These are phyloP conservation scores for Ogataea minuta DNA, from an alignment of 805 yeast species.

Conservation along the genomic window DNA sequence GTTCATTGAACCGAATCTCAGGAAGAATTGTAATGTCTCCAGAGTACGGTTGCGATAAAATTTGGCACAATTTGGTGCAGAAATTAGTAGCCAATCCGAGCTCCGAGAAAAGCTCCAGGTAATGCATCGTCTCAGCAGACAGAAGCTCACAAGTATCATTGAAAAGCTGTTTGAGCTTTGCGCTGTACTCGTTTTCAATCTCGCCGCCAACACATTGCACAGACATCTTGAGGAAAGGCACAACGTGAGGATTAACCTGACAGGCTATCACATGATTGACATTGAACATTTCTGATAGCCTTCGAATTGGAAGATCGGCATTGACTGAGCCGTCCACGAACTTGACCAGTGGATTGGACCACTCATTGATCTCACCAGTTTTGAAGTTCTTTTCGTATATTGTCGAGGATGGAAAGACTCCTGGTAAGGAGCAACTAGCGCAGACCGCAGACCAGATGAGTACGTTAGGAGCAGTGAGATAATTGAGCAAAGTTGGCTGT, in stretches of 20 bases:
- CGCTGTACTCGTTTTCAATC: slow-evolving; percentile 57
- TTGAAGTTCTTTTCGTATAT: slow-evolving; percentile 77
- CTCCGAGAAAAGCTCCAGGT: slow-evolving; percentile 68
- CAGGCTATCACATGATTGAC: slow-evolving; percentile 97
- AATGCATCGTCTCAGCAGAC: slow-evolving; percentile 74
- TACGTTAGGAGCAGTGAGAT: slow-evolving; percentile 78
- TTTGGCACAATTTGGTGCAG: slow-evolving; percentile 69
- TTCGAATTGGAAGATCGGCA: slow-evolving; percentile 85
- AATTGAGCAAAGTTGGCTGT: slow-evolving; percentile 79
- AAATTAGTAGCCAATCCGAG: slow-evolving; percentile 72
- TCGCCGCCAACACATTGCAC: slow-evolving; percentile 69
- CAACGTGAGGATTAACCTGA: slow-evolving; percentile 95
- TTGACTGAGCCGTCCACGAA: slow-evolving; percentile 97
- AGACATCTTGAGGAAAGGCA: slow-evolving; percentile 75
- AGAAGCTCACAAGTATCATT: slow-evolving; percentile 56
- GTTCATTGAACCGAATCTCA: slow-evolving; percentile 56
- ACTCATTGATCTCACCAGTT: slow-evolving; percentile 71
- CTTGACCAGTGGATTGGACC: slow-evolving; percentile 74
- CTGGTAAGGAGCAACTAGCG: slow-evolving; percentile 93
- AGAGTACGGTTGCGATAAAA: slow-evolving; percentile 81
- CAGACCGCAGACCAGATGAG: slow-evolving; percentile 86
- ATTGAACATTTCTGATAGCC: slow-evolving; percentile 94
- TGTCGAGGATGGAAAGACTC: slow-evolving; percentile 82
- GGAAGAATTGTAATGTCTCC: slow-evolving; percentile 96
- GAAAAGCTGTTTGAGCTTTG: slow-evolving; percentile 50